Base-by-base conservation (phyloP, 139 green algal genomes). In the Pseudopediastrum boryanum region DNA sequence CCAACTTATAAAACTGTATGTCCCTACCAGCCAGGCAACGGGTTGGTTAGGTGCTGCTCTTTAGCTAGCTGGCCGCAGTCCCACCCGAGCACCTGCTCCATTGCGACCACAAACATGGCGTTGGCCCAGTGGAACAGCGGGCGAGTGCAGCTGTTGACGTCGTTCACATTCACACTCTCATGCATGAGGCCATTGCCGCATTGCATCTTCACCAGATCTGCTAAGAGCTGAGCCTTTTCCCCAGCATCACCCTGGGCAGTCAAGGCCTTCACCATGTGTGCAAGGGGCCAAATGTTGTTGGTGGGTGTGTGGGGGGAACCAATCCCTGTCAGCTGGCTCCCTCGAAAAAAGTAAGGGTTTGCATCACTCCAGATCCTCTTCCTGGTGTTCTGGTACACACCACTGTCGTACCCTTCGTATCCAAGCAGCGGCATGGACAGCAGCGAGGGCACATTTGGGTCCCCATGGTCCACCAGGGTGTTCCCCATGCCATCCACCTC, bases 381-480 rank as follows among this genome's bases (percentile, higher is more conserved):
- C n/a, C 75, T 48, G 0, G 85, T 90, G 36, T 27, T 25, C 4
- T n/a, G 6, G 59, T 84, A 89, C 0, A 89, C 50, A 6, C 12
- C 46, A 56, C 13, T 16, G 36, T 92, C 80, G 52, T 78, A 86
- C 13, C 72, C 33, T 4, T 9, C 2, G 44, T 84, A 92, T 10
- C 87, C 87, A 59, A 92, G 71, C 70, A 91, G 46, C 4, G 87
- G 87, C 10, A 91, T 81, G 44, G 86, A 85, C 62, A 92, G 70
- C 43, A 92, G 80, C 9, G 77, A 87, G 16, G 87, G 87, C 41
- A 92, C 52, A 66, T 92, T 92, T 50, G 87, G 85, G 77, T 92
- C 87, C 58, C 91, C 87, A 52, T 83, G 83, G 64, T 83, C 73
- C 16, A 35, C 42, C 10, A 84, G 52, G 12, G 71, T 39, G 39